Conservation (phyloP, 371 early-diverging fungal genomes). For the Catenaria anguillulae region DNA sequence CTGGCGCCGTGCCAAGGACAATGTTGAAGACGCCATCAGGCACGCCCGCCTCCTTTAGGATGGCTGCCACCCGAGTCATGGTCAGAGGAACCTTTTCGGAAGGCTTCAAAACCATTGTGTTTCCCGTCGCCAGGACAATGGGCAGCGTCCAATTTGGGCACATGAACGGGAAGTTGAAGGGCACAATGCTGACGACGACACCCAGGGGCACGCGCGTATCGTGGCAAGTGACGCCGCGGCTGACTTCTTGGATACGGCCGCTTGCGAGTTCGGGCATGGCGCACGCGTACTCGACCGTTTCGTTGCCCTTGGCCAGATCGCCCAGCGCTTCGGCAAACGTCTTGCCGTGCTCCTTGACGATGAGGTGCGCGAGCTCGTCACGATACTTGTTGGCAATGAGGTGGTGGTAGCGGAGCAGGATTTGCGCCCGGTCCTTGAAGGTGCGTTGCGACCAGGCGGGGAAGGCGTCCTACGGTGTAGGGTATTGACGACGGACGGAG, state of each 20-base stretch:
- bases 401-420: slow-evolving; percentile 39
- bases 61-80: slow-evolving; percentile 37
- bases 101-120: slow-evolving; percentile 56
- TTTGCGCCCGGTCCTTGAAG: slow-evolving; percentile 40
- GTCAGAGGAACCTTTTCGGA: slow-evolving; percentile 61
- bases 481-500: not conserved
- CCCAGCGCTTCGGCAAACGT: slow-evolving; percentile 33
- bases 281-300: slow-evolving; percentile 47
- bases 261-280: slow-evolving; percentile 37
- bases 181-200: slow-evolving; percentile 53
- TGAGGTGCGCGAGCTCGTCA: slow-evolving; percentile 46
- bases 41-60: slow-evolving; percentile 39
- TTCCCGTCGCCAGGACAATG: slow-evolving; percentile 43
- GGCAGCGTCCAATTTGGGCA: slow-evolving; percentile 62
- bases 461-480: slow-evolving; percentile 21
- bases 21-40: slow-evolving; percentile 61
- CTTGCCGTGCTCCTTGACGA: slow-evolving; percentile 52
- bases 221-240: slow-evolving; percentile 41
- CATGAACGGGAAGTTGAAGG: slow-evolving; percentile 50
- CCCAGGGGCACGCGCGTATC: slow-evolving; percentile 42
- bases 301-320: slow-evolving; percentile 35
- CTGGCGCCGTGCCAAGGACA: slow-evolving; percentile 39
- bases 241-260: slow-evolving; percentile 36
- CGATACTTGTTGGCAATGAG: slow-evolving; percentile 27
- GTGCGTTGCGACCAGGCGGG: slow-evolving; percentile 32